Evolutionary conservation across 805 yeast genomes (phyloP), one percentile per base, ranked within the genome.

Genomic region (Lachancea thermotolerans): DNA sequence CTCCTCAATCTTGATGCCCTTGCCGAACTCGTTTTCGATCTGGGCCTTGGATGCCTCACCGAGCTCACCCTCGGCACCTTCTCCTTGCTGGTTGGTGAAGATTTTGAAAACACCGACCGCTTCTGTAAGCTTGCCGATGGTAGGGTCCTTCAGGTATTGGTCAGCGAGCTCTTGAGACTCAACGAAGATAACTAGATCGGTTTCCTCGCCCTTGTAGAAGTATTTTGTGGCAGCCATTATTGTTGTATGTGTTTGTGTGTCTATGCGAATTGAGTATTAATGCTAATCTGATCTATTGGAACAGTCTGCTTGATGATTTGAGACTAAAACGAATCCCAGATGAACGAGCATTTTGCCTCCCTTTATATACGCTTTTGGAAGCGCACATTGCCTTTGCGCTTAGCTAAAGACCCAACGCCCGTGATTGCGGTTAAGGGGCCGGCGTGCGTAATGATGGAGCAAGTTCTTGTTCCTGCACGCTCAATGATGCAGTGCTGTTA

Each of bases 1-100:
- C 25, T 77, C 81, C 44, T 82, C 86, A 2, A 62, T 56, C 35
- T 67, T 69, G 40, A 72, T 66, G 9, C 52, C 58, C 21, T 75
- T 68, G 27, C 89, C 91, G 52, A 88, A 87, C 57, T 86, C 93
- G 50, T 75, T 75, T 41, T 72, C 73, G 34, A 87, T 60, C 48
- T 81, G 84, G 15, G 70, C 67, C 45, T 77, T 74, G 7, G 91
- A 82, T 2, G 91, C 95, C 55, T 77, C 81, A 42, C 82, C 85
- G 21, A 84, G 60, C 8, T 74, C 72, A 46, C 95, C 95, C 54
- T 78, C 85, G 3, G 79, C 67, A 29, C 95, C 95, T 35, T 67
- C 68, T 38, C 85, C 83, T 18, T 69, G 70, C 49, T 73, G 73
- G 45, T 78, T 75, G 17, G 75, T 71, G 59, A 73, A 88, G n/a